Base-by-base conservation (phyloP, 129 eudicot genomes). In the Rutidosis leptorrhynchoides region DNA sequence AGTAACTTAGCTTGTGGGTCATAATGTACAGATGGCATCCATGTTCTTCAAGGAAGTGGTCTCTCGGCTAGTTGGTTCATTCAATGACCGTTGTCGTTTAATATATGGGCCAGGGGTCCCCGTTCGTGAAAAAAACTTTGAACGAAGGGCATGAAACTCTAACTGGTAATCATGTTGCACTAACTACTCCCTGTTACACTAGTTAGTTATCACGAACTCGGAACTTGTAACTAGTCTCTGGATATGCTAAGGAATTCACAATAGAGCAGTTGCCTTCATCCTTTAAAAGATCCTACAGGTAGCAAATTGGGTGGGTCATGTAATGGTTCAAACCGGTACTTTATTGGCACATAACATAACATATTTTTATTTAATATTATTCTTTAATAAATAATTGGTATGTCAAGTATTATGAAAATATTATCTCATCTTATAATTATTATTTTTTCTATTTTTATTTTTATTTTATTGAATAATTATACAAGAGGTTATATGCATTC, bases 41-140 rank as follows among this genome's bases (percentile, higher is more conserved):
- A 78, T 90, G 97, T 90, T 90, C 81, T 90, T 90, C 59, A 84
- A 82, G 78, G 97, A 90, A 73, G 97, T 90, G 72, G 92, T 82
- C 28, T 80, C 89, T 76, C 85, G 89, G 35, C 78, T 90, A 27
- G 97, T 90, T 43, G 67, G 79, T 46, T 90, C 92, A 3, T 90
- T 90, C 59, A 70, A 72, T 64, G 95, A 90, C 29, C 84, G 97
- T 40, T 90, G 97, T 53, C 86, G 82, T 12, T 67, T 84, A 73
- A 84, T 90, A 57, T 90, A 90, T 70, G 97, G 97, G 59, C 97
- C 97, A 6, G 97, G 81, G 70, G 85, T 83, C 30, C 72, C 80
- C 3, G 70, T 84, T 81, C 71, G 17, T 58, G 87, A 75, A 49
- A 79, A 30, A 17, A 42, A 12, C 48, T 58, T 74, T 14, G 79